Conservation (phyloP, 305 asterid species). For the Galium porrigens region DNA sequence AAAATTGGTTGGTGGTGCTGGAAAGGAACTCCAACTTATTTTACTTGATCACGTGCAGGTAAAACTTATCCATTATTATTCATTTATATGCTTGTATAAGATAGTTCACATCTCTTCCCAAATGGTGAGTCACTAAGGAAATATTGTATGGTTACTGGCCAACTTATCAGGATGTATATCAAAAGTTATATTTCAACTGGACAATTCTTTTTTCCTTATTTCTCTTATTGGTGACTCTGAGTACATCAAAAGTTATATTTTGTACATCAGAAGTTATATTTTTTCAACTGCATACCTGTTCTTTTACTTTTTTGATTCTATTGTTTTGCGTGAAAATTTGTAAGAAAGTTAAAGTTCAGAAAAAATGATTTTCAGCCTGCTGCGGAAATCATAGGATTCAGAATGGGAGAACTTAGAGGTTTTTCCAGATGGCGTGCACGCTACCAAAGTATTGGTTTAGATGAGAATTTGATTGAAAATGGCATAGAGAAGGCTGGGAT, state of each 20-base stretch:
- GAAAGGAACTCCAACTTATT: constrained; percentile 73
- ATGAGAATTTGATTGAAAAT: constrained; percentile 59
- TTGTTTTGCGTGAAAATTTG: neutral
- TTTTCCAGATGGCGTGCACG: constrained; percentile 96
- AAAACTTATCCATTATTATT: constrained; percentile 10
- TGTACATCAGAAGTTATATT: no score
- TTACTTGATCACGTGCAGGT: constrained; percentile 86
- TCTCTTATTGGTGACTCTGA: no score
- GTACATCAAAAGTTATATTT: no score
- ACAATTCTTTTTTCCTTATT: neutral
- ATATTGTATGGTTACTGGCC: neutral
- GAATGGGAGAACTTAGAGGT: constrained; percentile 88
- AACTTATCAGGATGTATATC: neutral
- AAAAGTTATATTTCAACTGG: neutral
- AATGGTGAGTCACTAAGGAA: neutral
- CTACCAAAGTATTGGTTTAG: constrained; percentile 63
- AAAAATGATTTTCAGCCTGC: constrained; percentile 61
- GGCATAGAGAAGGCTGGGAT: constrained; percentile 83
- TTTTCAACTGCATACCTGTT: neutral
- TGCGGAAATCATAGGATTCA: constrained; percentile 81
- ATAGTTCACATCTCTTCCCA: neutral
- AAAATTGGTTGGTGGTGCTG: constrained; percentile 66
- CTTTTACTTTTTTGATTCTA: no score
- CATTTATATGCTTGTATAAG: neutral
- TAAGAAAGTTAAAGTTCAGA: constrained; percentile 14